Conservation (phyloP, 179 eudicot species). For the Camellia oleifera region DNA sequence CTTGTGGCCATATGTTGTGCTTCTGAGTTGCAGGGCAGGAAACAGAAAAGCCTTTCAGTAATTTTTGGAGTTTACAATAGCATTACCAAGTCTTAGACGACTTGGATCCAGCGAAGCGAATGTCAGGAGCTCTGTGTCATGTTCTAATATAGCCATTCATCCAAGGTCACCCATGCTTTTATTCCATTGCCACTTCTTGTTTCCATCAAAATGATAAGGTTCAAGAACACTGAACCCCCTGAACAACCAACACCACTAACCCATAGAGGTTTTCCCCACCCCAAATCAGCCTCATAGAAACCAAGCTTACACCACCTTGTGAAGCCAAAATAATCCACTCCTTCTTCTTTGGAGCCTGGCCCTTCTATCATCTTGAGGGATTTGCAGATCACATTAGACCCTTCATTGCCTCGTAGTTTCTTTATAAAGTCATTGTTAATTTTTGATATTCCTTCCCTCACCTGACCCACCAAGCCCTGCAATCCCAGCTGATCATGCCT, state of each 20-base stretch:
- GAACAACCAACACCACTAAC: conserved; percentile 32
- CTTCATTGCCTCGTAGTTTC: conserved; percentile 26
- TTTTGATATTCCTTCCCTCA: conserved; percentile 24
- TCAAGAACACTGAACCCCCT: conserved; percentile 29
- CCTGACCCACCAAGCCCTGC: conserved; percentile 19
- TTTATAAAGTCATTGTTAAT: conserved; percentile 36
- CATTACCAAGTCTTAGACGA: conserved; percentile 21
- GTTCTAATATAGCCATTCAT: conserved; percentile 35
- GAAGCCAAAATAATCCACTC: conserved; percentile 31
- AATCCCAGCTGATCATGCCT: conserved; percentile 6
- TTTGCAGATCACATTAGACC: conserved; percentile 15
- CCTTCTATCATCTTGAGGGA: conserved; percentile 25
- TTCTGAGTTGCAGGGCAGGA: too few species aligned
- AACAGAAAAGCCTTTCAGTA: neutral
- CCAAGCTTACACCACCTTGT: conserved; percentile 50
- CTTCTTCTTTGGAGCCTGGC: conserved; percentile 17
- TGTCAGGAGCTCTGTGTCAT: conserved; percentile 25
- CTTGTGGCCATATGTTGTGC: too few species aligned
- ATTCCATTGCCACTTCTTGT: conserved; percentile 43
- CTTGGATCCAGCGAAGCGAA: conserved; percentile 39
- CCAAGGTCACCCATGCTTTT: conserved; percentile 56
- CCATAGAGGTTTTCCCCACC: conserved; percentile 58
- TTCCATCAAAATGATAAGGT: conserved; percentile 37
- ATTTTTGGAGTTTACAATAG: too few species aligned
- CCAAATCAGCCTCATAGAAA: conserved; percentile 47